phyloP scores from a whole-genome alignment of 2,329 filamentous ascomycete genomes.

The Apiospora kogelbergensis region DNA sequence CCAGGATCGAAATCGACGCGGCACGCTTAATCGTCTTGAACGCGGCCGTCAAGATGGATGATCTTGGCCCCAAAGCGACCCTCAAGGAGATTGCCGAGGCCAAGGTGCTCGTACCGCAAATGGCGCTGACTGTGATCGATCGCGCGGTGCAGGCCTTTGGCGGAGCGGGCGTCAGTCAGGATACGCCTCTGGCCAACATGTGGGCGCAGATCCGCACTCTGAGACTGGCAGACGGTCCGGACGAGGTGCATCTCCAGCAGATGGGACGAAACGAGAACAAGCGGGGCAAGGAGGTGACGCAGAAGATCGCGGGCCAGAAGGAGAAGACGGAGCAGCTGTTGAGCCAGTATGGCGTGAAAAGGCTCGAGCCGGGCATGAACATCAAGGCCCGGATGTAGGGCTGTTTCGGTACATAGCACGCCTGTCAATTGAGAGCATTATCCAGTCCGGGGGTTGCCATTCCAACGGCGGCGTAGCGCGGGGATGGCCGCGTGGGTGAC shows the following conservation, averaged over 20 bases:
- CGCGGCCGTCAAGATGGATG: slow-evolving; percentile 92
- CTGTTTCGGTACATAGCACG: neutral
- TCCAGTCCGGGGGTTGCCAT: neutral
- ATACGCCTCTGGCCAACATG: slow-evolving; percentile 85
- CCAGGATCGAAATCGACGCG: slow-evolving; percentile 90
- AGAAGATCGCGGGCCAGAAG: slow-evolving; percentile 64
- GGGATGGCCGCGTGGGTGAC: neutral
- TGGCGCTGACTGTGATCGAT: slow-evolving; percentile 85
- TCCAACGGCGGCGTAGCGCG: neutral
- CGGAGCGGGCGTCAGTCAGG: slow-evolving; percentile 87
- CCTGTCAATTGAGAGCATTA: neutral
- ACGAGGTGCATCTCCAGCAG: slow-evolving; percentile 90
- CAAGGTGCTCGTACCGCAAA: slow-evolving; percentile 86
- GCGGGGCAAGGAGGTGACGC: slow-evolving; percentile 59
- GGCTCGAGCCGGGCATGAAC: slow-evolving; percentile 50
- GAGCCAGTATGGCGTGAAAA: slow-evolving; percentile 52
- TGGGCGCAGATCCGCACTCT: slow-evolving; percentile 81
- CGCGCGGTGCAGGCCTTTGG: slow-evolving; percentile 92
- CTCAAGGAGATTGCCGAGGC: slow-evolving; percentile 93
- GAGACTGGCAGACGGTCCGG: slow-evolving; percentile 86
- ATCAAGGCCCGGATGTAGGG: slow-evolving; percentile 49
- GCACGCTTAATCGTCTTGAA: slow-evolving; percentile 89
- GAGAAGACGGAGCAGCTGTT: slow-evolving; percentile 66
- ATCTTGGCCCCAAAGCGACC: slow-evolving; percentile 82
- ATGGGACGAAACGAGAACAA: slow-evolving; percentile 80